Percentiles rank a stretch among this genome's conserved stretches.
These are phyloP conservation scores for Neofusicoccum ribis DNA, from an alignment of 2,329 filamentous ascomycete species.

Conservation along the genomic window DNA sequence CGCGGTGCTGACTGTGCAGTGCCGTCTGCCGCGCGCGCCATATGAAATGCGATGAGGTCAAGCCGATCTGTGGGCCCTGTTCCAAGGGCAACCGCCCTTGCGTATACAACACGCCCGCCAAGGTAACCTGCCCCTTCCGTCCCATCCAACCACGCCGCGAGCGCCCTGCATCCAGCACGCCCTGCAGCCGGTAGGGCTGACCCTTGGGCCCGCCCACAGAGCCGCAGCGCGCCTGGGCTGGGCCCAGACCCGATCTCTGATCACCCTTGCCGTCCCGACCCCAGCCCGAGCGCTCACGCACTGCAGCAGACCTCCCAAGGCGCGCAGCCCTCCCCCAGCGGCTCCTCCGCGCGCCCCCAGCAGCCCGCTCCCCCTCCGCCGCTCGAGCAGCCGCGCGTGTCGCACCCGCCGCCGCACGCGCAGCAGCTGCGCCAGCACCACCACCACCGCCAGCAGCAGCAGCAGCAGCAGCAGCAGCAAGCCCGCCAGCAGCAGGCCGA, in stretches of 20 bases:
- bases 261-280: background rate
- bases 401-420: background rate
- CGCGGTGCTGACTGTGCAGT: conserved; percentile 26
- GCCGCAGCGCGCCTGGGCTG: background rate
- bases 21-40: conserved; percentile 49
- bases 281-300: background rate
- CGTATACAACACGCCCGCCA: conserved; percentile 31
- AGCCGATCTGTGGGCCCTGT: conserved; percentile 47
- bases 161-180: background rate
- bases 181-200: conserved; percentile 9
- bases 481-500: background rate
- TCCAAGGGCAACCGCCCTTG: conserved; percentile 46
- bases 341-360: background rate
- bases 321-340: background rate
- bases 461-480: background rate
- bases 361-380: background rate
- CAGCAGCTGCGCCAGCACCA: background rate
- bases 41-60: conserved; percentile 54
- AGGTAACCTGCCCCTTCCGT: conserved; percentile 17
- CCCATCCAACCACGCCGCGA: background rate
- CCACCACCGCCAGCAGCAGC: background rate
- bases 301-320: background rate
- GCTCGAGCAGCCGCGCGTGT: background rate
- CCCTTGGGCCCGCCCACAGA: background rate
- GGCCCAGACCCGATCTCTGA: background rate